Evolutionary conservation across 345 rosid species (phyloP).

Genomic region (Populus davidiana): DNA sequence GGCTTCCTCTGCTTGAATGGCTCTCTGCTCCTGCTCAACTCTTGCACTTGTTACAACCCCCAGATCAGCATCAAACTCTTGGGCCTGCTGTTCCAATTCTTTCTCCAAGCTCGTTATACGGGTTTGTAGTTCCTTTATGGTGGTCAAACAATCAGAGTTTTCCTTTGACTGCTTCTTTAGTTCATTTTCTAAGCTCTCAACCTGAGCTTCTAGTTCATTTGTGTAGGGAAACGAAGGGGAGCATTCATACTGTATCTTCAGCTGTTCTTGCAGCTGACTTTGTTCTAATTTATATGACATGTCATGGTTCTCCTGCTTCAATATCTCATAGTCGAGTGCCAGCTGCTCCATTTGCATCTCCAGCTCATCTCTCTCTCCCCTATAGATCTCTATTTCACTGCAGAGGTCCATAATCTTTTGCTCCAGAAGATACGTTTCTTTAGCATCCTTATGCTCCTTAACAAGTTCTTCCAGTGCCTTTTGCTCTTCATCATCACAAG

Average conservation of each 20-base stretch:
- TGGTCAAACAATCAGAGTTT: conserved; percentile 28
- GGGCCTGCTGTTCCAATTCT: conserved; percentile 60
- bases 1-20: conserved; percentile 77
- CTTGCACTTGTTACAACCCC: conserved; percentile 51
- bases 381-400: conserved; percentile 72
- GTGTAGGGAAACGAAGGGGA: conserved; percentile 38
- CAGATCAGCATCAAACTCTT: conserved; percentile 58
- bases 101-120: conserved; percentile 57
- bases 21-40: conserved; percentile 75
- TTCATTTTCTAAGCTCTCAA: conserved; percentile 26
- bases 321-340: conserved; percentile 92
- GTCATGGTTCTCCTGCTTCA: conserved; percentile 82
- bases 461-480: conserved; percentile 81
- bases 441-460: conserved; percentile 54
- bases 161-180: conserved; percentile 27
- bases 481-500: conserved; percentile 78
- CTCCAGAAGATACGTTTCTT: conserved; percentile 55
- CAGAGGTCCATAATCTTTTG: conserved; percentile 61
- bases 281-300: conserved; percentile 76
- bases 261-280: conserved; percentile 72
- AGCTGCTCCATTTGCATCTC: conserved; percentile 95
- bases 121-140: conserved; percentile 49
- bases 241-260: conserved; percentile 70
- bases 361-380: conserved; percentile 76
- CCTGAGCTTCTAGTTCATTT: conserved; percentile 24